Evolutionary conservation across 768 basidiomycete genomes (phyloP), one percentile per base, ranked within the genome.

Genomic region (Crepidotus variabilis): DNA sequence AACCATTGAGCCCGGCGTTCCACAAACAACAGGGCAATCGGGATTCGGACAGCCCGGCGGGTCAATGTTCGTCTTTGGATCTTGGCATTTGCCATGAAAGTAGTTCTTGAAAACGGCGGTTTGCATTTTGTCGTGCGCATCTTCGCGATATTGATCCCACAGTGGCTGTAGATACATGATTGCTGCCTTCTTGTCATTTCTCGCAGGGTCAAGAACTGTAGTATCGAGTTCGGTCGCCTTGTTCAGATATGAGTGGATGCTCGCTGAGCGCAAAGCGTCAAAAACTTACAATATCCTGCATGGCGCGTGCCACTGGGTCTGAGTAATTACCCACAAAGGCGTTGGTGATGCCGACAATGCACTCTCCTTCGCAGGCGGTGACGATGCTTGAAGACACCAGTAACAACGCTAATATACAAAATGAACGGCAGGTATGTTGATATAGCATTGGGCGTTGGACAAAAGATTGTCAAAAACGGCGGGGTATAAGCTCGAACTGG

Each of bases 1-100:
- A 9, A 87, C 79, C 61, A 92, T 69, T 2, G 88, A 90, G 9
- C 89, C 88, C n/a, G 90, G 87, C 5, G 89, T 91, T 63, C 90
- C 88, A 60, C 89, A 91, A 32, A 90, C 81, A 54, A 89, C 80
- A 20, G 87, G 82, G 65, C 89, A 92, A 63, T 90, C 83, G 34
- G 88, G 87, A 61, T 90, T 88, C 8, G 89, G 89, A 61, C 90
- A 91, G 21, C 90, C 89, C 1, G 71, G 52, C 14, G 88, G 89
- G 39, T 87, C 80, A 55, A 76, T 70, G 43, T 82, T 81, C 46
- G 80, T 72, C 6, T 24, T 43, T 24, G 63, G 62, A 21, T 74
- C 61, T 65, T 80, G 79, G 63, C 89, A 90, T 69, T 88, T 91
- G 55, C 89, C 90, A 60, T 91, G 89, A 67, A 92, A 92, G 70